phyloP scores from a whole-genome alignment of 208 protist species.

The Strigomonas oncopelti region DNA sequence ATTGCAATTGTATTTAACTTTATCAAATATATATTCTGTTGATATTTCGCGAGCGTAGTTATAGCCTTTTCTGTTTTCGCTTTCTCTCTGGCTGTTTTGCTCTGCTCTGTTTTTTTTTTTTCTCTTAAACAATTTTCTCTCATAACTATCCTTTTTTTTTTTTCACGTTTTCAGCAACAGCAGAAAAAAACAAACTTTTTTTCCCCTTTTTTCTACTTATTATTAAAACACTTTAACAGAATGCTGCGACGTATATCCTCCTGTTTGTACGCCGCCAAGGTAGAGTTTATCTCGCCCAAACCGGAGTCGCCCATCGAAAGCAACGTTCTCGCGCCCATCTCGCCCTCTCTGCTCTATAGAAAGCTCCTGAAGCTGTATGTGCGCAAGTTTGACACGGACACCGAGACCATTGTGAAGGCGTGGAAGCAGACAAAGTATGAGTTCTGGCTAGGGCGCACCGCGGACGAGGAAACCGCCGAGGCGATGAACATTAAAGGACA shows the following conservation, averaged over 20 bases:
- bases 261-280: slow-evolving; percentile 15
- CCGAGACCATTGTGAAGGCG: slow-evolving; percentile 72
- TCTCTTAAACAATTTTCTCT: not conserved
- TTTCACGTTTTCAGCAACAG: not conserved
- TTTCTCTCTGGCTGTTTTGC: not conserved
- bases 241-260: not conserved
- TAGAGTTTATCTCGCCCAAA: slow-evolving; percentile 74
- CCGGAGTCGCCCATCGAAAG: slow-evolving; percentile 45
- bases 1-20: no score
- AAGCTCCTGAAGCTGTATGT: slow-evolving; percentile 79
- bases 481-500: slow-evolving; percentile 74
- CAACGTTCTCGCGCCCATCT: slow-evolving; percentile 51
- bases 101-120: not conserved
- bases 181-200: not conserved
- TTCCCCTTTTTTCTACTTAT: not conserved
- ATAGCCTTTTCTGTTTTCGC: no score
- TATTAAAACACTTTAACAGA: not conserved
- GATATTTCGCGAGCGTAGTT: not conserved
- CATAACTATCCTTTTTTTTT: slow-evolving; percentile 2
- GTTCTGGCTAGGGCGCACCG: slow-evolving; percentile 68
- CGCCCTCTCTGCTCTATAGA: slow-evolving; percentile 67
- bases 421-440: slow-evolving; percentile 89
- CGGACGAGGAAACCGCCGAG: slow-evolving; percentile 40
- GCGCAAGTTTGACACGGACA: slow-evolving; percentile 86
- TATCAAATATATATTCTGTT: not conserved